Percentiles rank a stretch among this genome's conserved stretches.
These are phyloP conservation scores for Vinca major DNA, from an alignment of 305 asterid species.

Conservation along the genomic window DNA sequence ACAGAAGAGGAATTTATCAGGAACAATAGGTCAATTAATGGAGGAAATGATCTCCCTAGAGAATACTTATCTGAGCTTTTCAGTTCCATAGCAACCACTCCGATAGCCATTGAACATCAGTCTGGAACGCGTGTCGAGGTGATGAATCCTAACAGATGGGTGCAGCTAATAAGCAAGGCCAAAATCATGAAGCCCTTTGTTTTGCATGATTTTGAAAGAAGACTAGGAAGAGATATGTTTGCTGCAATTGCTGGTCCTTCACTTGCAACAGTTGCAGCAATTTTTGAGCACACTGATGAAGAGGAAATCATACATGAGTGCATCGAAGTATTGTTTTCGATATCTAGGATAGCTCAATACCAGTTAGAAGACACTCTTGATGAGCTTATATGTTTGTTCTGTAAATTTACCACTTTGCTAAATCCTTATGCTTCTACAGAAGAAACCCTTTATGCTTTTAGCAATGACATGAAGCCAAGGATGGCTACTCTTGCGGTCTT, in stretches of 20 bases:
- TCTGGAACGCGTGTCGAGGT: conserved; percentile 24
- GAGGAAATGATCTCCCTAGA: conserved; percentile 79
- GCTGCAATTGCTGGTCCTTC: conserved; percentile 85
- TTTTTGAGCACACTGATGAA: conserved; percentile 71
- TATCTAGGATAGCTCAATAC: conserved; percentile 72
- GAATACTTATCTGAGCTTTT: conserved; percentile 75
- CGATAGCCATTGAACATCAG: conserved; percentile 37
- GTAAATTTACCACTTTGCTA: conserved; percentile 74
- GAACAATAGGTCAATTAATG: conserved; percentile 69
- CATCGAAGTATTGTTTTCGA: conserved; percentile 64
- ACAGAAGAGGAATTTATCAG: conserved; percentile 83
- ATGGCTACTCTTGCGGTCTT: conserved; percentile 86
- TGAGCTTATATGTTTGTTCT: conserved; percentile 72
- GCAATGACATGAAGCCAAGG: conserved; percentile 83
- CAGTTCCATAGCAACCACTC: conserved; percentile 55
- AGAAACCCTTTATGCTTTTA: conserved; percentile 70
- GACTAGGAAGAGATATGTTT: conserved; percentile 88
- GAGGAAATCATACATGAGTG: conserved; percentile 82
- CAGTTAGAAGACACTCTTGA: conserved; percentile 82
- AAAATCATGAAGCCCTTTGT: conserved; percentile 47
- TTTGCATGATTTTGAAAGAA: conserved; percentile 51
- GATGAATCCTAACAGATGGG: conserved; percentile 79
- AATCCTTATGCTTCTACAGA: conserved; percentile 81
- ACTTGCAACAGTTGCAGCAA: conserved; percentile 75
- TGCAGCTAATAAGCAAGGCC: conserved; percentile 63